These are phyloP conservation scores for Saccharomycopsis guyanensis DNA, from an alignment of 805 yeast genomes.

Conservation along the genomic window DNA sequence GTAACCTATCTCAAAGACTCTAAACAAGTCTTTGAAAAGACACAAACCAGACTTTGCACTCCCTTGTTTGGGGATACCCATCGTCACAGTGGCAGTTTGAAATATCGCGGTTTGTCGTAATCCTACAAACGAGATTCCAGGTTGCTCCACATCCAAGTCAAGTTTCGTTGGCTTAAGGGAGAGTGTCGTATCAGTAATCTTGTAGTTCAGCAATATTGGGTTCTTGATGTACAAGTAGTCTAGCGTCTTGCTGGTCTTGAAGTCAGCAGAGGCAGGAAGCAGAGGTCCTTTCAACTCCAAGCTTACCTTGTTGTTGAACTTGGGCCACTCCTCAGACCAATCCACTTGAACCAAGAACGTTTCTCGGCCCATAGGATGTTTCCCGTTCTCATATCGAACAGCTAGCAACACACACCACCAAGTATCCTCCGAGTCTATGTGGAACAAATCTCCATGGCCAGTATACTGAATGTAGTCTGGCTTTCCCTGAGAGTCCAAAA, in stretches of 20 bases:
- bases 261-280: not conserved
- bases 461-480: constrained; percentile 10
- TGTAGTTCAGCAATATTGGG: constrained; percentile 7
- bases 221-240: constrained; percentile 14
- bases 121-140: constrained; percentile 13
- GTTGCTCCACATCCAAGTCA: constrained; percentile 2
- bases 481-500: not conserved
- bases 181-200: not conserved
- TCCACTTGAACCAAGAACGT: constrained; percentile 11
- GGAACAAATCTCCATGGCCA: constrained; percentile 16
- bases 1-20: constrained; percentile 13
- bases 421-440: not conserved
- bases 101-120: constrained; percentile 4
- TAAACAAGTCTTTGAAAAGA: constrained; percentile 11
- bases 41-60: constrained; percentile 6
- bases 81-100: not conserved
- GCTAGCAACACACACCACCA: constrained; percentile 13
- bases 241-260: not conserved
- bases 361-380: constrained; percentile 17
- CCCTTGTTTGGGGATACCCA: not conserved
- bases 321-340: constrained; percentile 16
- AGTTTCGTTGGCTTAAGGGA: constrained; percentile 1
- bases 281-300: constrained; percentile 2
- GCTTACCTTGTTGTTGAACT: not conserved
- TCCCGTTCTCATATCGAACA: constrained; percentile 1